phyloP scores from a whole-genome alignment of 768 basidiomycete genomes.

The Leccinum subgranulosum region DNA sequence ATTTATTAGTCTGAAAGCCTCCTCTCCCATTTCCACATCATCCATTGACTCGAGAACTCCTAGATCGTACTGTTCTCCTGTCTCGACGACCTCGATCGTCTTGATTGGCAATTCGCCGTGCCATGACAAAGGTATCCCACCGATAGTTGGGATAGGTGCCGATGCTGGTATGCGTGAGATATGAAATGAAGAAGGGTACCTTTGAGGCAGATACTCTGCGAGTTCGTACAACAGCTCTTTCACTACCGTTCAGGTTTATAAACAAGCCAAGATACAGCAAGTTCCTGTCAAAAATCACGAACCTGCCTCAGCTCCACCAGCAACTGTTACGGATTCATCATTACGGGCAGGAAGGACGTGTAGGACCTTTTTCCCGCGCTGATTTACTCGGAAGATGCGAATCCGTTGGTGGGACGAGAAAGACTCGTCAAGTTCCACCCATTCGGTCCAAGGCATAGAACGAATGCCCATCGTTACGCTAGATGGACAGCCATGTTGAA shows the following conservation, averaged over 20 bases:
- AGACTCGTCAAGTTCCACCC: slow-evolving; percentile 72
- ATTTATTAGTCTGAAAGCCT: slow-evolving; percentile 61
- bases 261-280: neutral
- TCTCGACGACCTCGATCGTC: slow-evolving; percentile 51
- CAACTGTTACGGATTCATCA: slow-evolving; percentile 35
- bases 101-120: slow-evolving; percentile 47
- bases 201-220: slow-evolving; percentile 61
- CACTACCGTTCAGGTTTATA: slow-evolving; percentile 34
- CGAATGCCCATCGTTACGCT: slow-evolving; percentile 76
- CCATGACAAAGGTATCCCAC: slow-evolving; percentile 35
- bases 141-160: slow-evolving; percentile 14
- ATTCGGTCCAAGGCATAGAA: slow-evolving; percentile 67
- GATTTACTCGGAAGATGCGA: slow-evolving; percentile 50
- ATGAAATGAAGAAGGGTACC: slow-evolving; percentile 61
- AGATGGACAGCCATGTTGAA: neutral
- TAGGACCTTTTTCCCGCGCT: slow-evolving; percentile 47
- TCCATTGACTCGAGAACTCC: slow-evolving; percentile 32
- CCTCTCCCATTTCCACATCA: slow-evolving; percentile 36
- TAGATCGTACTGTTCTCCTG: slow-evolving; percentile 50
- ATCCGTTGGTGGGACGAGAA: slow-evolving; percentile 57
- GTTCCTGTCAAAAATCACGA: neutral
- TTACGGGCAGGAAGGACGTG: slow-evolving; percentile 45
- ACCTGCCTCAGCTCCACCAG: slow-evolving; percentile 34
- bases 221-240: slow-evolving; percentile 69
- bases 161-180: slow-evolving; percentile 39